Base-by-base conservation (phyloP, 2,329 filamentous ascomycete genomes). In the Coniochaeta sp. region DNA sequence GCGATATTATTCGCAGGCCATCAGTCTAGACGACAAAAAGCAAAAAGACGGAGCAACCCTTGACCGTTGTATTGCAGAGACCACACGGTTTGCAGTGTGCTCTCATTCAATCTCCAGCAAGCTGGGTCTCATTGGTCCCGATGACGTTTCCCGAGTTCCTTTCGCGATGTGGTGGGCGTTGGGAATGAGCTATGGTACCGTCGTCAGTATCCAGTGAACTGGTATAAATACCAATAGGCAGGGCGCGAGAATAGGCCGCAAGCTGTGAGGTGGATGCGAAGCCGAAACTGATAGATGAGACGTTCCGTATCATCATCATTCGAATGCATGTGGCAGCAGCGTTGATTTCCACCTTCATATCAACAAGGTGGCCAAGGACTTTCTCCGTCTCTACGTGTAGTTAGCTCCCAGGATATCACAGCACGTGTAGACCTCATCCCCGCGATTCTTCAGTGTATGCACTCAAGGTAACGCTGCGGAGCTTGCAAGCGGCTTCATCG, bases 401-500 rank as follows among this genome's bases (percentile, higher is more conserved):
- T 31, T 31, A 6, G 5, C 9, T 31, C 9, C 5, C 28, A 9
- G 5, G 5, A 31, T 31, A 9, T 24, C 19, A 22, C 6, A 22
- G 19, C 4, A 22, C n/a, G n/a, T n/a, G n/a, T n/a, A 22, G 40
- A 44, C 40, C 11, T 44, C 40, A 6, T 44, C 16, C 40, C 5
- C 40, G 11, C n/a, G 40, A 44, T 44, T 22, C 44, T 26, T 12
- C 43, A 14, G 8, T 6, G 40, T 14, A 28, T 5, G 17, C 14
- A 50, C 19, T 2, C 3, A 14, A 28, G 8, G 28, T 50, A 50
- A 7, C 44, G 9, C 14, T 19, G 22, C 40, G 40, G 40, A n/a
- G 40, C 40, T 19, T 14, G 19, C 44, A 50, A 26, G 44, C 22
- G 19, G 19, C 11, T 50, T 50, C 54, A 58, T 59, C 43, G 65